These are phyloP conservation scores for Paraconiothyrium brasiliense DNA, from an alignment of 2,329 filamentous ascomycete species.

Conservation along the genomic window DNA sequence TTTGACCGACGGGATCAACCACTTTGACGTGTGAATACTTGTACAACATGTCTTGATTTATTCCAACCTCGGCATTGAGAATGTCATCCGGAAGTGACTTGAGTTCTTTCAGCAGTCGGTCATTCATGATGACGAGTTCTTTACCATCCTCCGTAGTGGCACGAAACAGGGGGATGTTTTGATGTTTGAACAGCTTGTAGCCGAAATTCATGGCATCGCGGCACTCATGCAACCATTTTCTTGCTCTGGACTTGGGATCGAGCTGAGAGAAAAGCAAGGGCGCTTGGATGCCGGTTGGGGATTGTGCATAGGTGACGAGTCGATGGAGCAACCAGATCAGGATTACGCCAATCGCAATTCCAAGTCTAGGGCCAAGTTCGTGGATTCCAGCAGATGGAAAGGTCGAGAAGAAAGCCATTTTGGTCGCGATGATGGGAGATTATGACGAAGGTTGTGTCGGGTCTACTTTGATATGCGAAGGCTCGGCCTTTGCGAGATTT, in stretches of 20 bases:
- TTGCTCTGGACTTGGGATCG: neutral
- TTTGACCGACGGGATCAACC: neutral
- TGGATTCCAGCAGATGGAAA: too few relatives aligned
- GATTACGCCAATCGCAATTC: too few relatives aligned
- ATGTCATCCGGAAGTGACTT: neutral
- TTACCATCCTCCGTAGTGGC: neutral
- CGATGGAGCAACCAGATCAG: neutral
- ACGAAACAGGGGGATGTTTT: neutral
- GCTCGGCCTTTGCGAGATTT: too few relatives aligned
- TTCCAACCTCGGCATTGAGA: neutral
- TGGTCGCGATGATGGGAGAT: too few relatives aligned
- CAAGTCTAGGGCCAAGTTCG: too few relatives aligned
- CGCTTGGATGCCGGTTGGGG: neutral
- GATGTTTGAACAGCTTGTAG: neutral
- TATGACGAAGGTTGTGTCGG: too few relatives aligned
- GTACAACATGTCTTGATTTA: neutral
- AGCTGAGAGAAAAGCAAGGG: neutral
- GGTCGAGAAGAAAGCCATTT: too few relatives aligned
- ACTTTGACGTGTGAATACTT: neutral
- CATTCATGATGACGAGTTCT: neutral
- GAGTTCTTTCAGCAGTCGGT: neutral
- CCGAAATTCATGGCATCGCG: neutral
- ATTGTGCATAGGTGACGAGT: neutral
- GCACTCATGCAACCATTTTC: neutral
- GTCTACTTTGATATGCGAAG: too few relatives aligned